Percentiles rank a stretch among this genome's conserved stretches.
Conservation (phyloP, 768 basidiomycete genomes). For the Termitomyces sp. region DNA sequence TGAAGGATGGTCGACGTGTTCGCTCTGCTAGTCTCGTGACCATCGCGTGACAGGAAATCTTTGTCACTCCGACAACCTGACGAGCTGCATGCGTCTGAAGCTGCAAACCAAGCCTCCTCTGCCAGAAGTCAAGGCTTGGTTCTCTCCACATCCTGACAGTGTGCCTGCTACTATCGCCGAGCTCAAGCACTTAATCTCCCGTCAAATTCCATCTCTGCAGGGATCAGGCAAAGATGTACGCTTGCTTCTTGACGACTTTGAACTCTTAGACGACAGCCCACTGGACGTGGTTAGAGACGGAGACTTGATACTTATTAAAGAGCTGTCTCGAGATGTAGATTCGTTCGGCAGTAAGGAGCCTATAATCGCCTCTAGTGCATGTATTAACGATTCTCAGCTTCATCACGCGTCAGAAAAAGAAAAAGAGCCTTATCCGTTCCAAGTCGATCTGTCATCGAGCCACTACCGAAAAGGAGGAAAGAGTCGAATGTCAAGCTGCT, state of each 20-base stretch:
- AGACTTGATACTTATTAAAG: constrained; percentile 36
- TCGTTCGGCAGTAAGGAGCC: constrained; percentile 6
- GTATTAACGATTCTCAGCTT: neutral
- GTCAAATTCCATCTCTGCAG: constrained; percentile 26
- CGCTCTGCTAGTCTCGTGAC: constrained; percentile 15
- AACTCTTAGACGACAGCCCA: constrained; percentile 35
- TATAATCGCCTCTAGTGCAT: neutral
- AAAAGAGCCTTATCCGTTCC: constrained; percentile 15
- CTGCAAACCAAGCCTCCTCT: constrained; percentile 44
- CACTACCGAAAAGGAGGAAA: constrained; percentile 3
- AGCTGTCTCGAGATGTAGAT: neutral
- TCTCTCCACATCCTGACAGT: constrained; percentile 28
- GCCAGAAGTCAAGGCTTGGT: constrained; percentile 48
- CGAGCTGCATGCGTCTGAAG: constrained; percentile 39
- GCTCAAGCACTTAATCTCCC: constrained; percentile 33
- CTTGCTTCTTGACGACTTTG: constrained; percentile 41
- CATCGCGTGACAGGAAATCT: constrained; percentile 9
- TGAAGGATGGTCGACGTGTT: constrained; percentile 16
- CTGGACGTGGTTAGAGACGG: constrained; percentile 41
- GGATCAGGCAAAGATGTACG: constrained; percentile 16
- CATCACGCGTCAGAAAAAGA: constrained; percentile 16
- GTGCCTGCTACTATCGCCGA: constrained; percentile 22
- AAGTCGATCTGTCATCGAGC: neutral
- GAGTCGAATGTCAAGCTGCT: neutral
- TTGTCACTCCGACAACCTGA: constrained; percentile 2